Percentiles rank a stretch among this genome's conserved stretches.
These are phyloP conservation scores for Rhodamnia argentea DNA, from an alignment of 345 rosid species.

Conservation along the genomic window DNA sequence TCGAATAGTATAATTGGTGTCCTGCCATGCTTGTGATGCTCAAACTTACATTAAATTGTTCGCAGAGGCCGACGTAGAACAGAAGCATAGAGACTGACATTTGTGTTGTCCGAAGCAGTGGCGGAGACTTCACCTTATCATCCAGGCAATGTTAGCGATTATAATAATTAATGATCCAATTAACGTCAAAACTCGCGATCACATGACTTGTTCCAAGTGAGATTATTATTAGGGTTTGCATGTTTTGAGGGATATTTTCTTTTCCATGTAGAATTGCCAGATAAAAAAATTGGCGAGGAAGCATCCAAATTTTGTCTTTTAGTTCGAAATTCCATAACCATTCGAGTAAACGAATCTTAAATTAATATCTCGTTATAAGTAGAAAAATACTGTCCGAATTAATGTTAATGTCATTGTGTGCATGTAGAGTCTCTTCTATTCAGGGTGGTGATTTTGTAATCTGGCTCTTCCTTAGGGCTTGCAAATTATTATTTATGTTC, in stretches of 20 bases:
- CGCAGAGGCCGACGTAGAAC: constrained; percentile 8
- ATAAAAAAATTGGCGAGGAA: not conserved
- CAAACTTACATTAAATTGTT: not conserved
- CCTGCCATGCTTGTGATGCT: not conserved
- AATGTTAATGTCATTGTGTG: not conserved
- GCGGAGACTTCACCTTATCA: not conserved
- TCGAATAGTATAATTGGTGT: not conserved
- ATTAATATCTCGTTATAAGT: not conserved
- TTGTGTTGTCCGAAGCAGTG: not conserved
- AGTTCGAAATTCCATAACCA: not conserved
- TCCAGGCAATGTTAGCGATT: not conserved
- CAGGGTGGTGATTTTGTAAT: not conserved
- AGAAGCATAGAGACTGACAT: constrained; percentile 10
- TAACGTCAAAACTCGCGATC: constrained; percentile 3
- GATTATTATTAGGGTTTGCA: not conserved
- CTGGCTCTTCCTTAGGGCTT: not conserved
- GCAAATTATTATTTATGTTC: not conserved
- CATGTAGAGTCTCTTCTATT: not conserved
- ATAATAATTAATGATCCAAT: not conserved
- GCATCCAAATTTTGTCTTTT: not conserved
- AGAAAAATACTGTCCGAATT: not conserved
- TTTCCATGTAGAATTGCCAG: not conserved
- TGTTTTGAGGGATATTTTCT: not conserved
- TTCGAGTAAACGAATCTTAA: not conserved
- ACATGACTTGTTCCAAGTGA: not conserved